Base-by-base conservation (phyloP, 1,139 yeast genomes). In the Casaregolazyma suthepensis region DNA sequence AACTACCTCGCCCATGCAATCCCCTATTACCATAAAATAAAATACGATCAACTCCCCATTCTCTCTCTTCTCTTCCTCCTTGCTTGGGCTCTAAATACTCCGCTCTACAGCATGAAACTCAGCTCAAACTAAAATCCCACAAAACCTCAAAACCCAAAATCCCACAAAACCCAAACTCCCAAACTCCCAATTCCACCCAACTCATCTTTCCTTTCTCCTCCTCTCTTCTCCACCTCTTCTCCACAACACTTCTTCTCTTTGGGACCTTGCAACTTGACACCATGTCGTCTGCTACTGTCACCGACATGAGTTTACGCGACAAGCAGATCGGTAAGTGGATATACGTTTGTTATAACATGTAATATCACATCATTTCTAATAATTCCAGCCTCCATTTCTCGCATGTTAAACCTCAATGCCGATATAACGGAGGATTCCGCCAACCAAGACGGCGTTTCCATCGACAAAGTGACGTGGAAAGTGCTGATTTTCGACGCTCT, bases 401-500 rank as follows among this genome's bases (percentile, higher is more conserved):
- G 83, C 58, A 87, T 91, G 95, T 82, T 91, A 60, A 85, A 86
- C 64, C 77, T 89, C 65, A 88, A 88, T 72, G 76, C 80, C 54
- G 82, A 45, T 19, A 29, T 44, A 13, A 18, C 78, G 40, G 65
- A 69, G 29, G 82, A 81, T 4, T 58, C 55, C 48, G 53, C 53
- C 15, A 59, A 55, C 5, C 59, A 57, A 12, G 56, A 48, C 18
- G 52, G 54, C 29, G 51, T 49, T 29, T 43, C 84, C 58, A 78
- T 86, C 46, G 17, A 46, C 5, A 43, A 29, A 20, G 57, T 60
- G 54, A 76, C 85, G 37, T 94, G 99, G 99, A 93, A 94, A 68
- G 96, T 88, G n/a, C 76, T 93, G 55, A 81, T 94, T 7, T 77
- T 93, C 62, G 99, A 93, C 68, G 67, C 76, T 43, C 80, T 85